Evolutionary conservation across 805 yeast genomes (phyloP), one percentile per base, ranked within the genome.

Genomic region (Priceomyces fermenticarens): DNA sequence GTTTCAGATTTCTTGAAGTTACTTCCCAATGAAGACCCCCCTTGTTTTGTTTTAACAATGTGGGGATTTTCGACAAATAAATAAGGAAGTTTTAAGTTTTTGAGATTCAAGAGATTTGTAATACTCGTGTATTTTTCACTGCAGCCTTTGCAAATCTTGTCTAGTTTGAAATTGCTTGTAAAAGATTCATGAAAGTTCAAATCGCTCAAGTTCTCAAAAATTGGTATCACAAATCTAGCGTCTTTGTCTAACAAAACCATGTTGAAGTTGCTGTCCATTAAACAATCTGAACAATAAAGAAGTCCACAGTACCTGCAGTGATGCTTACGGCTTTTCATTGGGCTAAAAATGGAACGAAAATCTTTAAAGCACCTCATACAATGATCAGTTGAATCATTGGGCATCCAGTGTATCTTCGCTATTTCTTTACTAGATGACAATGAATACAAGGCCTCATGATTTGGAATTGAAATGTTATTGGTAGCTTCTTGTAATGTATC

Each of bases 231-330:
- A 34, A 65, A 54, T 26, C 70, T 54, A 12, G 68, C 67, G 20
- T 45, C 33, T 12, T 44, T 39, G 43, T 56, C 67, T 36, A 52
- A 44, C 45, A 50, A 53, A 30, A 54, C 51, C 7, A 50, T 37
- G n/a, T 54, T 37, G 9, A 30, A 12, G 6, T 20, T 32, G 11
- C 25, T 26, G 14, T 30, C 37, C 17, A 23, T 32, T 20, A 64
- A 45, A 41, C 70, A 64, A 26, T 48, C 50, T 11, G 49, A 56
- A 46, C 81, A 75, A 38, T 66, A 72, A 9, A 74, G 68, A 26
- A 61, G 60, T 2, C 81, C 81, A 53, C 81, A 75, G 44, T 69
- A 75, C 12, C 81, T 48, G 48, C 81, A 75, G 50, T 75, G 81
- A 51, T 75, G 81, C 39, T 72, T 62, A 29, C 64, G 43, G 33